Evolutionary conservation across 1,284 basidiomycete genomes (phyloP).

Genomic region (Mycena sp.): DNA sequence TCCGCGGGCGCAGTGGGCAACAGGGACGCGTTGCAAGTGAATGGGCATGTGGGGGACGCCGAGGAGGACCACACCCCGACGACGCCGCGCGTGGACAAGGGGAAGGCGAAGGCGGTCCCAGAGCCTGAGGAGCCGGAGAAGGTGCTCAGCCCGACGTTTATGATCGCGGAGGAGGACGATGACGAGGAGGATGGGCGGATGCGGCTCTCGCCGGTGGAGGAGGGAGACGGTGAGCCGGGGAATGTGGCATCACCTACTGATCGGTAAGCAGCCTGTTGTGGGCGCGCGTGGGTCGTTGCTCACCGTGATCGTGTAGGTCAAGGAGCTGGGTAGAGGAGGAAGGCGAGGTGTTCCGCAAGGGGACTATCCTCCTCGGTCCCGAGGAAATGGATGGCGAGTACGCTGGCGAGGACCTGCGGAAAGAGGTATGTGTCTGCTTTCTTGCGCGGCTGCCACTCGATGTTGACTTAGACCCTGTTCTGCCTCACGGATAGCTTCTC

Average conservation of each 20-base stretch:
- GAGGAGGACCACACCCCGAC: slow-evolving; percentile 53
- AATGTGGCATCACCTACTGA: slow-evolving; percentile 61
- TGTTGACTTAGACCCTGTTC: slow-evolving; percentile 8
- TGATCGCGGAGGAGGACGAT: slow-evolving; percentile 70
- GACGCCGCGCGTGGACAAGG: slow-evolving; percentile 78
- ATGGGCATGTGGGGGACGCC: slow-evolving; percentile 33
- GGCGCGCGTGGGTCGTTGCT: neutral
- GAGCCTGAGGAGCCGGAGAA: slow-evolving; percentile 73
- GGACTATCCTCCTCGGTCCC: slow-evolving; percentile 78
- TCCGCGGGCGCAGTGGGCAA: slow-evolving; percentile 30
- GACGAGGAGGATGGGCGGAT: slow-evolving; percentile 55
- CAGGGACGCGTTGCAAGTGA: slow-evolving; percentile 18
- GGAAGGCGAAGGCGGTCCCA: slow-evolving; percentile 74
- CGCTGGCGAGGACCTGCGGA: slow-evolving; percentile 83
- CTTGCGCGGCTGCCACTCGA: neutral
- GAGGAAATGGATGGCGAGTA: slow-evolving; percentile 89
- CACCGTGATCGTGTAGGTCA: slow-evolving; percentile 53
- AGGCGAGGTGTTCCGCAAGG: slow-evolving; percentile 93
- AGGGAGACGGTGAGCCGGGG: slow-evolving; percentile 44
- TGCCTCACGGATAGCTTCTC: slow-evolving; percentile 47
- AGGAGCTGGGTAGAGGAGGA: slow-evolving; percentile 87
- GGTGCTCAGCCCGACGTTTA: slow-evolving; percentile 76
- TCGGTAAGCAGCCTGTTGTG: slow-evolving; percentile 52
- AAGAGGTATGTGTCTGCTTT: slow-evolving; percentile 67
- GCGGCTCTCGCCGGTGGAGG: slow-evolving; percentile 42